Base-by-base conservation (phyloP, 768 basidiomycete genomes). In the Hygrophorus pudorinus region DNA sequence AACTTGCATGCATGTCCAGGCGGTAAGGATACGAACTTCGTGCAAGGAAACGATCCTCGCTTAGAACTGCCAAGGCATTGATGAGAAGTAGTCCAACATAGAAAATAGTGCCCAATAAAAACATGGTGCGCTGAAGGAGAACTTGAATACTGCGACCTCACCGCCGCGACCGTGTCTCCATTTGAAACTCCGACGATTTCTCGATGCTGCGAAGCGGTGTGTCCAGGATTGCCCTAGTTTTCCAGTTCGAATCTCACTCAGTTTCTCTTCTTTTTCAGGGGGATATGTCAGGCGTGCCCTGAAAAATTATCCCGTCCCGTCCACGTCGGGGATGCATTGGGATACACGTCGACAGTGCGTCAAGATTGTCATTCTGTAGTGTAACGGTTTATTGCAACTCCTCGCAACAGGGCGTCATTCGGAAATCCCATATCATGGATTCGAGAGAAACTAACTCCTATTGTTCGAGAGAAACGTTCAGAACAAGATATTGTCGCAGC, bases 1-100 rank as follows among this genome's bases (percentile, higher is more conserved):
- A 46, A 44, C 46, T 42, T 60, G 47, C 61, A 51, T 48, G 30
- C 16, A 38, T 28, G 37, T 31, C 41, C 14, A 24, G 32, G 40
- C 28, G 37, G 18, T 21, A 30, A 17, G 21, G 39, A 32, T 46
- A 73, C 85, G 54, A 59, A 94, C 92, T 91, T 59, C 82, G 72
- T 16, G 91, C 85, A 44, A 99, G 80, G 65, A 99, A 99, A 5
- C 94, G 78, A 55, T 99, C 94, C 64, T 99, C 94, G 56, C 81
- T 94, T 49, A 99, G 72, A 46, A 99, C 82, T 6, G 94, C 94
- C 61, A 98, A 79, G 36, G 92, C 89, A 62, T 99, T 98, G 54
- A 92, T 78, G 58, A 97, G 70, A 34, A 99, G 78, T 17, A 99
- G 71, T 18, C 79, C 68, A 45, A 91, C 83, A 68, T 96, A 90